Percentiles rank a stretch among this genome's conserved stretches.
Conservation (phyloP, 306 rosid species). For the Prunus mongolica region DNA sequence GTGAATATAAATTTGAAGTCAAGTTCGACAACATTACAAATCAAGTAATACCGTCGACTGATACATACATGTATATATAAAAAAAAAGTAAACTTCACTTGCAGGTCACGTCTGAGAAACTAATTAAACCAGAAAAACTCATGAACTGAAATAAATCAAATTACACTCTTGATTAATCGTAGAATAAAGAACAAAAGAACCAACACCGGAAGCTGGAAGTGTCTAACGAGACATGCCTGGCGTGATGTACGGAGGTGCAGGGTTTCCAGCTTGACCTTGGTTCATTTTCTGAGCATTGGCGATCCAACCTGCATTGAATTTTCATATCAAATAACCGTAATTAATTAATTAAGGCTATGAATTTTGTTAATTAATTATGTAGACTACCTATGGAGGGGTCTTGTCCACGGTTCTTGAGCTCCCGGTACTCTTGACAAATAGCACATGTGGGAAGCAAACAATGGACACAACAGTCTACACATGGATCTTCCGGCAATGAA, state of each 20-base stretch:
- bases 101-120: neutral
- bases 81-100: neutral
- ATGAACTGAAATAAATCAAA: neutral
- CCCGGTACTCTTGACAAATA: slow-evolving; percentile 15
- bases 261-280: neutral
- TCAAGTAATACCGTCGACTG: neutral
- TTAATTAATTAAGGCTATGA: too few relatives aligned
- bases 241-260: neutral
- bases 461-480: slow-evolving; percentile 12
- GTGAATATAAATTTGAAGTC: neutral
- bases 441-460: neutral
- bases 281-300: slow-evolving; percentile 10
- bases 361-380: too few relatives aligned
- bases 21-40: neutral
- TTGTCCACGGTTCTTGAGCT: slow-evolving; percentile 17
- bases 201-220: neutral
- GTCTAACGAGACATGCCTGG: slow-evolving; percentile 18
- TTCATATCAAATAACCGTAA: too few relatives aligned
- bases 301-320: slow-evolving; percentile 1
- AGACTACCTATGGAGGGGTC: slow-evolving; percentile 16
- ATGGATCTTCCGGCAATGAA: slow-evolving; percentile 15
- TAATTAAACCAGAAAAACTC: neutral
- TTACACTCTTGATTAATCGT: neutral
- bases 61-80: neutral
- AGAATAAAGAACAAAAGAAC: neutral